These are phyloP conservation scores for Emydomyces testavorans DNA, from an alignment of 2,329 filamentous ascomycete genomes.

Conservation along the genomic window DNA sequence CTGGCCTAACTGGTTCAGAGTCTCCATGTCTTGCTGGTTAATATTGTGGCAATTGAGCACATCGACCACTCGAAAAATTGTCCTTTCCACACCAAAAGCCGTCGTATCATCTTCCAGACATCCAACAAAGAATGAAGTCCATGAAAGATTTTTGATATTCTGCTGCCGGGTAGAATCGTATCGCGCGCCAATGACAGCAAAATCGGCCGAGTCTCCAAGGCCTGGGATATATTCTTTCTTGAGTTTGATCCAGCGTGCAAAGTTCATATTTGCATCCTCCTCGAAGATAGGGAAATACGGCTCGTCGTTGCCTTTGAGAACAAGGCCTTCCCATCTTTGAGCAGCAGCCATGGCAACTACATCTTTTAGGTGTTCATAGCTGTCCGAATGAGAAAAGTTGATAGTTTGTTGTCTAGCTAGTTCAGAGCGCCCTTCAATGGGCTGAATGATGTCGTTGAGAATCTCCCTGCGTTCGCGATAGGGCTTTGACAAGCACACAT, in stretches of 20 bases:
- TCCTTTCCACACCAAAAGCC: slow-evolving; percentile 41
- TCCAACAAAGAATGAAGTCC: slow-evolving; percentile 71
- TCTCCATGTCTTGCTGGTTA: slow-evolving; percentile 41
- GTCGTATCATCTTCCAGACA: slow-evolving; percentile 59
- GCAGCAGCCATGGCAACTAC: slow-evolving; percentile 58
- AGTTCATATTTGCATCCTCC: slow-evolving; percentile 21
- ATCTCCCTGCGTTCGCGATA: slow-evolving; percentile 37
- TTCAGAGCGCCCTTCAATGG: slow-evolving; percentile 51
- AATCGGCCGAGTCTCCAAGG: slow-evolving; percentile 72
- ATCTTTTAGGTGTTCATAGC: slow-evolving; percentile 45
- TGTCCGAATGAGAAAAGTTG: slow-evolving; percentile 48
- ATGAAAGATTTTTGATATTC: slow-evolving; percentile 46
- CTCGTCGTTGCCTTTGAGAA: slow-evolving; percentile 63
- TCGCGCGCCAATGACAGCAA: slow-evolving; percentile 64
- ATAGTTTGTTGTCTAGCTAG: slow-evolving; percentile 57
- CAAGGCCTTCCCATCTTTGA: slow-evolving; percentile 61
- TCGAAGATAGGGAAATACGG: slow-evolving; percentile 55
- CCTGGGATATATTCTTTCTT: slow-evolving; percentile 75
- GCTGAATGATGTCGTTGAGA: slow-evolving; percentile 46
- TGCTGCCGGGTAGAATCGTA: slow-evolving; percentile 50
- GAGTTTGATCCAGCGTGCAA: slow-evolving; percentile 58
- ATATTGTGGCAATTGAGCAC: slow-evolving; percentile 43
- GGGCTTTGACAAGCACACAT: slow-evolving; percentile 39
- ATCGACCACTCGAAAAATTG: slow-evolving; percentile 57
- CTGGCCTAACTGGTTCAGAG: slow-evolving; percentile 41